Percentiles rank a stretch among this genome's conserved stretches.
phyloP scores from a whole-genome alignment of 768 basidiomycete genomes.

The Leucocoprinus leucothites region DNA sequence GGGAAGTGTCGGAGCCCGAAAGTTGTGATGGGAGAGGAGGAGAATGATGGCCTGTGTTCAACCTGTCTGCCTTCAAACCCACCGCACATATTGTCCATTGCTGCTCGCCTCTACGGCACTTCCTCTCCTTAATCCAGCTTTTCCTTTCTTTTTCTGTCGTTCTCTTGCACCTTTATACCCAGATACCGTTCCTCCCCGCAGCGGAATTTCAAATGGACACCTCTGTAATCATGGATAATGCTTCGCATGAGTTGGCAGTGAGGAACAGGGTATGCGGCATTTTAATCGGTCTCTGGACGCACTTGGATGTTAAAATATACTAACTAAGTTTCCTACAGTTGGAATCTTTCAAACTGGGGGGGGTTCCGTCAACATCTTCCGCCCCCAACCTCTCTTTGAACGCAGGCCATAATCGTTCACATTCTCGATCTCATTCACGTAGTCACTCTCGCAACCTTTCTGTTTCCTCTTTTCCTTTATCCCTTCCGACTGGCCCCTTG shows the following conservation, averaged over 20 bases:
- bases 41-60: background rate
- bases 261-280: slow-evolving; percentile 36
- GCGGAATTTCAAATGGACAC: slow-evolving; percentile 3
- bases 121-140: slow-evolving; percentile 38
- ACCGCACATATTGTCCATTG: slow-evolving; percentile 16
- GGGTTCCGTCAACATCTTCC: slow-evolving; percentile 34
- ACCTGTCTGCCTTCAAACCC: slow-evolving; percentile 8
- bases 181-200: background rate
- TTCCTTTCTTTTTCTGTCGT: slow-evolving; percentile 27
- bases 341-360: slow-evolving; percentile 71
- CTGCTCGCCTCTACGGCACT: slow-evolving; percentile 25
- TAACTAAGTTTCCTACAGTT: slow-evolving; percentile 39
- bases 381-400: slow-evolving; percentile 28
- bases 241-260: slow-evolving; percentile 35
- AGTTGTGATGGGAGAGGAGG: slow-evolving; percentile 5
- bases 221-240: slow-evolving; percentile 17
- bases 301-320: background rate
- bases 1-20: slow-evolving; percentile 23
- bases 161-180: slow-evolving; percentile 16
- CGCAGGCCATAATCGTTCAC: slow-evolving; percentile 61
- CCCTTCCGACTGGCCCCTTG: slow-evolving; percentile 29
- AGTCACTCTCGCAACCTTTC: slow-evolving; percentile 37
- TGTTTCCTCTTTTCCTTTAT: slow-evolving; percentile 36
- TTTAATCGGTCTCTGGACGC: background rate
- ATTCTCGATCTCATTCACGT: slow-evolving; percentile 63